Conservation (phyloP, 768 basidiomycete species). For the Chalciporus piperatus region DNA sequence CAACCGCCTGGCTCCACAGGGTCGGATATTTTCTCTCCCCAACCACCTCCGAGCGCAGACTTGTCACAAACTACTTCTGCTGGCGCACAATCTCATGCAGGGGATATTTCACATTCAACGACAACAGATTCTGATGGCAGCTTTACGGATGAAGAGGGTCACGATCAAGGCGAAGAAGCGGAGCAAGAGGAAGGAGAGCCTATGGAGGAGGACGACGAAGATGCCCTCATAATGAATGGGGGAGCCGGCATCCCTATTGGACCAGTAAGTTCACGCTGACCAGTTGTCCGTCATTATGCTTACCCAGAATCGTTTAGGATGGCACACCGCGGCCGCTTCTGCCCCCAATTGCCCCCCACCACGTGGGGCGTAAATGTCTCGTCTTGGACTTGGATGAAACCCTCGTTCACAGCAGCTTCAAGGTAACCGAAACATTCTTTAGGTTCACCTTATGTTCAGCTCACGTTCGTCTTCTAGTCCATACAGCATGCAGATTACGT, state of each 20-base stretch:
- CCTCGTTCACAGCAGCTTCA: slow-evolving; percentile 95
- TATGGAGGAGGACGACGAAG: slow-evolving; percentile 82
- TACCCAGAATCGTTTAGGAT: slow-evolving; percentile 49
- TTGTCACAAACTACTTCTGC: slow-evolving; percentile 21
- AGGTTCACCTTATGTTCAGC: slow-evolving; percentile 1
- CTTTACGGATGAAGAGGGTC: slow-evolving; percentile 62
- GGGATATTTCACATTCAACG: slow-evolving; percentile 31
- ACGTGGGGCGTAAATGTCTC: slow-evolving; percentile 89
- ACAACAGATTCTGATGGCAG: slow-evolving; percentile 35
- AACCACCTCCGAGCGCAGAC: slow-evolving; percentile 24
- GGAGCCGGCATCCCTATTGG: slow-evolving; percentile 95
- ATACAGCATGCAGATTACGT: slow-evolving; percentile 96
- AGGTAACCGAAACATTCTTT: slow-evolving; percentile 49
- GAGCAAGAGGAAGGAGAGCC: slow-evolving; percentile 58
- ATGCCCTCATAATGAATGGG: slow-evolving; percentile 82
- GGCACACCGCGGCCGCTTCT: slow-evolving; percentile 85
- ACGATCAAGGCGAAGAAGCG: slow-evolving; percentile 67
- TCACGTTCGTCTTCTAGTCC: slow-evolving; percentile 50
- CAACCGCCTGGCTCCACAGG: slow-evolving; percentile 86
- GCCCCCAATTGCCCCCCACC: slow-evolving; percentile 76
- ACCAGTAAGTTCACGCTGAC: slow-evolving; percentile 57
- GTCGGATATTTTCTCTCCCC: slow-evolving; percentile 30
- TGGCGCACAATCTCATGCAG: slow-evolving; percentile 26
- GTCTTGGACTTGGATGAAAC: slow-evolving; percentile 98
- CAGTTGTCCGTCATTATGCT: slow-evolving; percentile 1